Evolutionary conservation across 1,284 basidiomycete species (phyloP), one percentile per base, ranked within the genome.

Genomic region (Gastroboletus turbinatus): DNA sequence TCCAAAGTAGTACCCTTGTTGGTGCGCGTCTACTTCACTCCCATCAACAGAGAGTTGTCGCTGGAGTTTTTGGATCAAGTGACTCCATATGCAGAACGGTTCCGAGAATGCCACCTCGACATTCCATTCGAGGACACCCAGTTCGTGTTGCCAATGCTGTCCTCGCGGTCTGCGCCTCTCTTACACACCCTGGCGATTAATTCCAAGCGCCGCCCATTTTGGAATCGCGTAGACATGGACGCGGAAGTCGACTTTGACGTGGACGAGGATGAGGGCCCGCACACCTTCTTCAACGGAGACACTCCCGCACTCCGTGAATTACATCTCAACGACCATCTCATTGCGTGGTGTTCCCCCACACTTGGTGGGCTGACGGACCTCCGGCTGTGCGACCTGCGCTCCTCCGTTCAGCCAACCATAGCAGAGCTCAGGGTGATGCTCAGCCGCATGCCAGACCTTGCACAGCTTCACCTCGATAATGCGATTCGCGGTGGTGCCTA

Each of bases 331-430:
- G 25, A 39, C 13, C 9, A 5, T 23, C 8, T 30, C 21, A 10
- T 40, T 3, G 14, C 33, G 1, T 30, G 52, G 33, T 52, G 33
- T 27, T 30, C 51, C 17, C 33, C 51, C 6, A 42, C 27, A 38
- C 51, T 52, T 14, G 11, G 50, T 52, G 50, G 50, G 25, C 16
- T 53, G 36, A 52, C 52, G 29, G 52, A 25, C 52, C 27, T 55
- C 19, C 21, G 21, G 8, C 10, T 55, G 21, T 4, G 21, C 10
- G 7, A 32, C 5, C 23, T 53, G 17, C 29, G 32, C n/a, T 9
- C 13, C 14, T 29, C 17, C 9, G 21, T 55, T 56, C 53, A n/a
- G 13, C 51, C 33, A 25, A 45, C 51, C 27, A 25, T 45, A 5
- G 9, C 17, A 9, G 53, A 45, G 14, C 23, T 46, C 29, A 21